Conservation (phyloP, 2,329 filamentous ascomycete species). For the Tolypocladium sp. region DNA sequence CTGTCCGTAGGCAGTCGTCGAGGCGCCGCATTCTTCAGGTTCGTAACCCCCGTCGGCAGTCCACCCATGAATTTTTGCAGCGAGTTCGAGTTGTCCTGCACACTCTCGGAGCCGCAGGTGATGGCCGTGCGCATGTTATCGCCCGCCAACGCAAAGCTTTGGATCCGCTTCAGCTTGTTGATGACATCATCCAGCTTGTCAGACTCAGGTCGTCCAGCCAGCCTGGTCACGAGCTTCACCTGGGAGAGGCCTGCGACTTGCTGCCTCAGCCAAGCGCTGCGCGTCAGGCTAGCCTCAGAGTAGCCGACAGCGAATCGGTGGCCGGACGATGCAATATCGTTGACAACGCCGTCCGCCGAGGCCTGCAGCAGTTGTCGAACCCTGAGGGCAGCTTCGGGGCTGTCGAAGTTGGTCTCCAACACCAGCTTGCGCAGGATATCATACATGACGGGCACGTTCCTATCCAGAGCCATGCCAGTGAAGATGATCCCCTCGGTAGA, state of each 20-base stretch:
- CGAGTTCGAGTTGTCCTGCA: slow-evolving; percentile 58
- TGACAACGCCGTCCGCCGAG: slow-evolving; percentile 80
- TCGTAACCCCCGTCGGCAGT: slow-evolving; percentile 21
- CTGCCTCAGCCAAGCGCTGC: slow-evolving; percentile 64
- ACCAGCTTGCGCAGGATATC: slow-evolving; percentile 73
- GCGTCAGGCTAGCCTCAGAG: slow-evolving; percentile 71
- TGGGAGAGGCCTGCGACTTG: slow-evolving; percentile 88
- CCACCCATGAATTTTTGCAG: slow-evolving; percentile 58
- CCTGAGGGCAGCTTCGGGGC: slow-evolving; percentile 68
- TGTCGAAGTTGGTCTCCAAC: slow-evolving; percentile 82
- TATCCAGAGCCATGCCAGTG: slow-evolving; percentile 78
- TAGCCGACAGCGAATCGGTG: slow-evolving; percentile 80
- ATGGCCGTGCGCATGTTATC: slow-evolving; percentile 68
- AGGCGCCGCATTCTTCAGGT: slow-evolving; percentile 24
- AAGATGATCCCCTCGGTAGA: slow-evolving; percentile 78
- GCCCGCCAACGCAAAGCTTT: slow-evolving; percentile 64
- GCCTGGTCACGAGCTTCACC: slow-evolving; percentile 69
- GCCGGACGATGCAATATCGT: slow-evolving; percentile 83
- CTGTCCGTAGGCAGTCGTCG: slow-evolving; percentile 37
- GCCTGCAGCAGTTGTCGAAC: slow-evolving; percentile 81
- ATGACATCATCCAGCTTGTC: slow-evolving; percentile 70
- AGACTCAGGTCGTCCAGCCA: slow-evolving; percentile 63
- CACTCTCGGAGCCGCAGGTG: slow-evolving; percentile 73
- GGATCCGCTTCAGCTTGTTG: slow-evolving; percentile 75
- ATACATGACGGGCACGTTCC: slow-evolving; percentile 86